Conservation (phyloP, 1,284 basidiomycete genomes). For the Ganoderma sinense region DNA sequence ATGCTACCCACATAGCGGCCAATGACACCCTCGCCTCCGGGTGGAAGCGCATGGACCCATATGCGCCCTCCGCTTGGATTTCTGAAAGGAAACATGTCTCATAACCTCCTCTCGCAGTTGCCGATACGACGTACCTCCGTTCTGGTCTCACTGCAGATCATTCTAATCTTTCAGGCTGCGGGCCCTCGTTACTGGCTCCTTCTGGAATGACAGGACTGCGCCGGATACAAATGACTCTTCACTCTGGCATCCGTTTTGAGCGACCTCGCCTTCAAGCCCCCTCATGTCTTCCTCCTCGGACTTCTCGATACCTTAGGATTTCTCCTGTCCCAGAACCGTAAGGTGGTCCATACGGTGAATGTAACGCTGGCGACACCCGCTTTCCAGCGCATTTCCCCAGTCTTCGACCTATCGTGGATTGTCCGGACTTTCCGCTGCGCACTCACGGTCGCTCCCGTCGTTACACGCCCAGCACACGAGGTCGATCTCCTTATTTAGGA, state of each 20-base stretch:
- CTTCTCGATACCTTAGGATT: not conserved
- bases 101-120: too few species aligned
- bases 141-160: not conserved
- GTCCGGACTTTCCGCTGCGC: not conserved
- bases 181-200: not conserved
- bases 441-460: not conserved
- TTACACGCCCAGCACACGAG: not conserved
- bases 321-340: not conserved
- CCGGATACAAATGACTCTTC: not conserved
- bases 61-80: too few species aligned
- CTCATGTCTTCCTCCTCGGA: not conserved
- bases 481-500: not conserved
- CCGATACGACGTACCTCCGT: too few species aligned
- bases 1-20: too few species aligned
- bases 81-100: too few species aligned
- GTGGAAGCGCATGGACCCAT: too few species aligned
- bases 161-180: not conserved
- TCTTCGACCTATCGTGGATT: not conserved
- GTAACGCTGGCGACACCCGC: not conserved
- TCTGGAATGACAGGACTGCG: not conserved
- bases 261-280: not conserved
- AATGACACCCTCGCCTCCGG: too few species aligned
- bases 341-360: not conserved
- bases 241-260: not conserved
- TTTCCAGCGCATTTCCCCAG: not conserved